Evolutionary conservation across 495 filamentous ascomycete species (phyloP).

Genomic region (Cercophora scortea): DNA sequence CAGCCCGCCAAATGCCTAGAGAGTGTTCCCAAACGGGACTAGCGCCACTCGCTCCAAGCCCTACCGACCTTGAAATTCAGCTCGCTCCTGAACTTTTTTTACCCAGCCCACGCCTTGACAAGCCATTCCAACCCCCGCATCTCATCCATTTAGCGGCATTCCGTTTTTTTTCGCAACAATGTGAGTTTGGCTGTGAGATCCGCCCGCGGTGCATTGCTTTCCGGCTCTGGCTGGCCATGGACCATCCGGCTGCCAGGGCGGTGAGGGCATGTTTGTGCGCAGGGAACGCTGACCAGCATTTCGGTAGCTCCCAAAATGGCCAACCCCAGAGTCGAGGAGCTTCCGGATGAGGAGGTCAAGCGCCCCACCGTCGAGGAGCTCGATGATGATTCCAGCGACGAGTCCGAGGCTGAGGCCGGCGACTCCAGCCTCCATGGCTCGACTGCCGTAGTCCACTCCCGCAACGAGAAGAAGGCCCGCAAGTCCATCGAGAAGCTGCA

Average conservation of each 20-base stretch:
- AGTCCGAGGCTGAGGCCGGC: constrained; percentile 62
- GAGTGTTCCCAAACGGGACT: constrained; percentile 15
- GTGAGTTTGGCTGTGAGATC: constrained; percentile 13
- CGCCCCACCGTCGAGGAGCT: constrained; percentile 71
- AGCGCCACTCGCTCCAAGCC: constrained; percentile 16
- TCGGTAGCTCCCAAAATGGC: constrained; percentile 56
- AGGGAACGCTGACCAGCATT: constrained; percentile 18
- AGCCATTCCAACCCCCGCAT: constrained; percentile 21
- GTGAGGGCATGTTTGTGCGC: constrained; percentile 2
- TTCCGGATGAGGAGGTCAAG: constrained; percentile 84
- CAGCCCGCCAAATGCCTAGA: background rate
- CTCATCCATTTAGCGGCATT: constrained; percentile 17
- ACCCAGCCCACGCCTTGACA: constrained; percentile 18
- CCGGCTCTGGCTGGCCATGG: background rate
- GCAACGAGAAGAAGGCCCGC: constrained; percentile 99
- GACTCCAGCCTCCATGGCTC: constrained; percentile 75
- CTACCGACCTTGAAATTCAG: constrained; percentile 21
- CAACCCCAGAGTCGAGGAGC: constrained; percentile 94
- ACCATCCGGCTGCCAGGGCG: background rate
- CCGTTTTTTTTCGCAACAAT: constrained; percentile 14
- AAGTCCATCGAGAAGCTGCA: constrained; percentile 98
- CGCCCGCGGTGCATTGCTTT: background rate
- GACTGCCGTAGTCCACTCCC: constrained; percentile 83
- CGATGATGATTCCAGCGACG: constrained; percentile 62
- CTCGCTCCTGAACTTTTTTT: constrained; percentile 23